Evolutionary conservation across 352 stramenopile species (phyloP), one percentile per base, ranked within the genome.

Genomic region (Thalassiosira hispida): DNA sequence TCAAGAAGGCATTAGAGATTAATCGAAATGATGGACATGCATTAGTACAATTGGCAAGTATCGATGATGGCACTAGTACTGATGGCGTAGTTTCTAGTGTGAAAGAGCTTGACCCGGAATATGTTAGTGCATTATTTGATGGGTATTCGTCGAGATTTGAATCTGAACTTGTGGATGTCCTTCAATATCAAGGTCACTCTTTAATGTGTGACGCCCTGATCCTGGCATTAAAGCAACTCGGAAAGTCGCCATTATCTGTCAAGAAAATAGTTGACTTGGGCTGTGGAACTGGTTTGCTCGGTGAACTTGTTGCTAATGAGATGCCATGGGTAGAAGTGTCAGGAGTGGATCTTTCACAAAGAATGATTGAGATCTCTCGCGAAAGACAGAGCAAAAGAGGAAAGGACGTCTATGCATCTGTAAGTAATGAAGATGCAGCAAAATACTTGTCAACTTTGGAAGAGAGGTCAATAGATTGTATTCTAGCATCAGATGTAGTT

Each of bases 131-230:
- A 25, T 52, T 77, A 44, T 77, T 77, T 38, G 69, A 77, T 56
- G 69, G 69, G 1, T 77, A 71, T 46, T 71, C 56, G 20, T 56
- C 57, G 8, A 64, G 69, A 64, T 77, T 77, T 57, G 69, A 77
- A 63, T 60, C 57, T 1, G 69, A 77, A 59, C 38, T 77, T 8
- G 69, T 77, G 33, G 69, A 77, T 59, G 57, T 71, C 22, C 46
- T 77, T 38, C 22, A 63, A 18, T 77, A 71, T 35, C 53, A 52
- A 49, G 69, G 69, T 1, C 69, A 71, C 51, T 40, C 23, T 47
- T 59, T 77, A 47, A 29, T 77, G 25, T 64, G 64, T 27, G 40
- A 59, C 14, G 52, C 57, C 0, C 23, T 77, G 16, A 14, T 33
- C 57, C 40, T 52, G 25, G 47, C 46, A 64, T 42, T 77, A 40